Evolutionary conservation across 2,329 filamentous ascomycete species (phyloP).

Genomic region (Nemania abortiva): DNA sequence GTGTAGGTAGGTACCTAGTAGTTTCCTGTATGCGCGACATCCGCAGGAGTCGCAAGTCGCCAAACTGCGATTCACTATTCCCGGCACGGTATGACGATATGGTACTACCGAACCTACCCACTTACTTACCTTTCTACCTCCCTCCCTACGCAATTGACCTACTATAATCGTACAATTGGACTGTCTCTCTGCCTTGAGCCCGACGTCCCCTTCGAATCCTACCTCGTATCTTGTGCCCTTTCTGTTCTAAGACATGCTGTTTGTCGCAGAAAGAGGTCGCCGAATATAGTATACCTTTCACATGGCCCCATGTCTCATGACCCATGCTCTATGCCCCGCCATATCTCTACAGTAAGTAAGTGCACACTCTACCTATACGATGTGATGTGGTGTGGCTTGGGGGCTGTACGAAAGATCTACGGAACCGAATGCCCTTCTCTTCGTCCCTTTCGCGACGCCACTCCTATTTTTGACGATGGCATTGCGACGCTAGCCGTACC

Average conservation of each 20-base stretch:
- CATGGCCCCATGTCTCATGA: background rate
- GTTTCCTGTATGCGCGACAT: slow-evolving; percentile 29
- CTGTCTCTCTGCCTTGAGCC: background rate
- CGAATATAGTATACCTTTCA: background rate
- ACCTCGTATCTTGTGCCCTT: background rate
- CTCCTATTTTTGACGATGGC: slow-evolving; percentile 13
- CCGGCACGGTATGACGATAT: slow-evolving; percentile 18
- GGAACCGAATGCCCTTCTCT: slow-evolving; percentile 4
- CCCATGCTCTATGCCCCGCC: background rate
- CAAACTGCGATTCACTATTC: background rate
- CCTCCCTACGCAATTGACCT: background rate
- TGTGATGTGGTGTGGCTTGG: background rate
- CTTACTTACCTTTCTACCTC: background rate
- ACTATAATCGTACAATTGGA: background rate
- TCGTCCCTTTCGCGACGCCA: background rate
- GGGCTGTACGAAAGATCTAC: slow-evolving; percentile 20
- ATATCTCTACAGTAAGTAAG: too few relatives aligned
- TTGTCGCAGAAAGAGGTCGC: background rate
- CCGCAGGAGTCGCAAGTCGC: slow-evolving; percentile 3
- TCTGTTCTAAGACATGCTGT: background rate
- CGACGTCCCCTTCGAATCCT: background rate
- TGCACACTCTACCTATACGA: background rate
- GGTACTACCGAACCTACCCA: background rate
- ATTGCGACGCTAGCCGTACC: slow-evolving; percentile 9
- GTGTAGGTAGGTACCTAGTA: background rate